These are phyloP conservation scores for Botrytis deweyae DNA, from an alignment of 2,329 filamentous ascomycete genomes.

Conservation along the genomic window DNA sequence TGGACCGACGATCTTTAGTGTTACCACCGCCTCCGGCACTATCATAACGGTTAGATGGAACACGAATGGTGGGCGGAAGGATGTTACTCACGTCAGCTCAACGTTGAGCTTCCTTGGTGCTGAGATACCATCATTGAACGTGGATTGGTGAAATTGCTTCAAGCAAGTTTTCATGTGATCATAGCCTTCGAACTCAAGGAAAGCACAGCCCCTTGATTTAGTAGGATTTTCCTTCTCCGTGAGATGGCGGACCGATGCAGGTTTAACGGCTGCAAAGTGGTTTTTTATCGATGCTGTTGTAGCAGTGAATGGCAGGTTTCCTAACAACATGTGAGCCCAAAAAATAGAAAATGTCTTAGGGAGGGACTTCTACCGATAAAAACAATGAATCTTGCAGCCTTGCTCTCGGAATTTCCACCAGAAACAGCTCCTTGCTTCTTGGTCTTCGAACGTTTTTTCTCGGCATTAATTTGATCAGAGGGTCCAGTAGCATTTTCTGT, in stretches of 20 bases:
- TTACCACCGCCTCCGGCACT: conserved; percentile 85
- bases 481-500: neutral
- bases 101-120: conserved; percentile 80
- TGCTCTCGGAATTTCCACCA: conserved; percentile 26
- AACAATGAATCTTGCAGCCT: conserved; percentile 63
- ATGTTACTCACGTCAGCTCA: conserved; percentile 71
- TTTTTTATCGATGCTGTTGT: conserved; percentile 65
- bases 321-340: conserved; percentile 42
- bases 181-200: conserved; percentile 84
- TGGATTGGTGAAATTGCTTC: conserved; percentile 84
- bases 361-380: conserved; percentile 62
- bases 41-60: conserved; percentile 5
- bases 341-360: neutral
- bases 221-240: conserved; percentile 62
- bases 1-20: conserved; percentile 66
- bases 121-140: conserved; percentile 60
- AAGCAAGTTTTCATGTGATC: conserved; percentile 92
- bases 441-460: conserved; percentile 40
- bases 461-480: conserved; percentile 14
- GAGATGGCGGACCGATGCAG: conserved; percentile 69
- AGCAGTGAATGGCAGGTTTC: conserved; percentile 85
- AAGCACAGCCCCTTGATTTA: conserved; percentile 74
- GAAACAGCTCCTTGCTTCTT: conserved; percentile 35
- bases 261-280: conserved; percentile 77
- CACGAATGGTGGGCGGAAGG: conserved; percentile 14